Evolutionary conservation across 495 filamentous ascomycete genomes (phyloP).

Genomic region (Poronia punctata): DNA sequence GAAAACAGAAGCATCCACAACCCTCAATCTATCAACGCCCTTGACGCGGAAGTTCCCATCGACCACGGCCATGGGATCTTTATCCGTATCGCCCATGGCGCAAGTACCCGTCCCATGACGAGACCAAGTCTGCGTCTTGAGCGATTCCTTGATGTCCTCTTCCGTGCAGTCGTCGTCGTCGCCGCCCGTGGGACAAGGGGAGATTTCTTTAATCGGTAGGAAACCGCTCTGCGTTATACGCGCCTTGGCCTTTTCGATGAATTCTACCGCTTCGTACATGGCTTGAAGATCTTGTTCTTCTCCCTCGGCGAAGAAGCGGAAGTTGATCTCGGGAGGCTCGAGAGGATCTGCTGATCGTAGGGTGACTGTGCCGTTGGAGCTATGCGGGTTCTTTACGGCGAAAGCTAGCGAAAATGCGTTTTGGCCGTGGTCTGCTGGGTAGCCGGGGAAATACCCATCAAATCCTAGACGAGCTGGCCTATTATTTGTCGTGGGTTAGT

Average conservation of each 20-base stretch:
- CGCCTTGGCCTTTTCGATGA: conserved; percentile 26
- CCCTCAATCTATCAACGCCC: conserved; percentile 45
- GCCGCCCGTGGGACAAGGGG: conserved; percentile 21
- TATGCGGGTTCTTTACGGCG: conserved; percentile 25
- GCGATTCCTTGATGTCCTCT: conserved; percentile 25
- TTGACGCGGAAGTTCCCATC: conserved; percentile 46
- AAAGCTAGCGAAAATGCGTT: conserved; percentile 14
- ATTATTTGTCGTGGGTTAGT: conserved; percentile 11
- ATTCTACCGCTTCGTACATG: conserved; percentile 37
- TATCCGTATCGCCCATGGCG: conserved; percentile 39
- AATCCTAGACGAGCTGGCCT: conserved; percentile 25
- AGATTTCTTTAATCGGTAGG: conserved; percentile 23
- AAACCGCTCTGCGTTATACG: conserved; percentile 11
- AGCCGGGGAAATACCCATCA: conserved; percentile 31
- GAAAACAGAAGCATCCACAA: conserved; percentile 53
- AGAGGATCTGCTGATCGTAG: conserved; percentile 38
- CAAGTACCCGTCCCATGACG: conserved; percentile 50
- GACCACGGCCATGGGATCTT: conserved; percentile 43
- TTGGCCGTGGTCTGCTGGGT: conserved; percentile 13
- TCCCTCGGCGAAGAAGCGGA: conserved; percentile 40
- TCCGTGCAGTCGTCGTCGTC: conserved; percentile 23
- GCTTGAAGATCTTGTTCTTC: conserved; percentile 32
- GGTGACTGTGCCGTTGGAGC: conserved; percentile 34
- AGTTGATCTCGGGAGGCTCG: conserved; percentile 39
- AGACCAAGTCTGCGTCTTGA: conserved; percentile 35